Conservation (phyloP, 2,329 filamentous ascomycete genomes). For the Cercospora berteroae region DNA sequence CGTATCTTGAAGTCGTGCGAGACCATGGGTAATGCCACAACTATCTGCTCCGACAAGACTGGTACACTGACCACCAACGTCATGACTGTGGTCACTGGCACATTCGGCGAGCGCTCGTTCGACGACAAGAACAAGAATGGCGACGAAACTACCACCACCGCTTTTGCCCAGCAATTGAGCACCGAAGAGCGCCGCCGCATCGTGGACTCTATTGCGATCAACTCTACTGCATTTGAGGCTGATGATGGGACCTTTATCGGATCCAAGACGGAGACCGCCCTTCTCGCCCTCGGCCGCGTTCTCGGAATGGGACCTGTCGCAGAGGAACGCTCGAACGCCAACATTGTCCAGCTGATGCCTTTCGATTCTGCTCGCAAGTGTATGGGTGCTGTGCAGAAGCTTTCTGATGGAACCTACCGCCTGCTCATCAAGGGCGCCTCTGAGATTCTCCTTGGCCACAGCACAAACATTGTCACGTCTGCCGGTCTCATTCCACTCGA, state of each 20-base stretch:
- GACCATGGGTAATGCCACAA: conserved; percentile 69
- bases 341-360: conserved; percentile 55
- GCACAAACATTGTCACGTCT: conserved; percentile 56
- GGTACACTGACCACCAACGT: conserved; percentile 72
- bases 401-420: conserved; percentile 53
- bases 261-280: conserved; percentile 74
- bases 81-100: conserved; percentile 73
- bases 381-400: conserved; percentile 63
- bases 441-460: conserved; percentile 50
- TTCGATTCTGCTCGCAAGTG: conserved; percentile 68
- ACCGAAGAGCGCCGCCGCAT: conserved; percentile 55
- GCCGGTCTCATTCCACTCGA: conserved; percentile 53
- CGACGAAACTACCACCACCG: conserved; percentile 51
- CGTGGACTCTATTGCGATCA: conserved; percentile 63
- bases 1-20: conserved; percentile 65
- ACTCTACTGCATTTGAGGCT: conserved; percentile 68
- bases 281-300: conserved; percentile 66
- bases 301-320: conserved; percentile 62
- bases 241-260: conserved; percentile 69
- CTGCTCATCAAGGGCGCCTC: conserved; percentile 55
- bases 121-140: conserved; percentile 40
- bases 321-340: conserved; percentile 61
- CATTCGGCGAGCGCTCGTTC: conserved; percentile 55
- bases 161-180: conserved; percentile 55
- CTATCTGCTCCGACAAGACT: conserved; percentile 78